Evolutionary conservation across 371 early-diverging fungal species (phyloP).

Genomic region (Mortierella sp.): DNA sequence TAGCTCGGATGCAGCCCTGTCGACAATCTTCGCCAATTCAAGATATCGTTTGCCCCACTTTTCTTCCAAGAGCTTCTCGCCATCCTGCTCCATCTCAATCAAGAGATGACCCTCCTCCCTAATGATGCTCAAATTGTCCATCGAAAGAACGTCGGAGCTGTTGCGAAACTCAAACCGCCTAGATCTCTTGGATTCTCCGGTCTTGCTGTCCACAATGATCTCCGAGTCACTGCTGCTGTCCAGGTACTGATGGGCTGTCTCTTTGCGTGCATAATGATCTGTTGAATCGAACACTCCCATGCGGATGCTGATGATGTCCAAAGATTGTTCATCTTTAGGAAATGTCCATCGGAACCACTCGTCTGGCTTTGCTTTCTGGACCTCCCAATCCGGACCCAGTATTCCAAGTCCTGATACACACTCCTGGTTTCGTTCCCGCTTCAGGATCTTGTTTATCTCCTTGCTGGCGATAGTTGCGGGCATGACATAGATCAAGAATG

Average conservation of each 20-base stretch:
- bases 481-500: slow-evolving; percentile 19
- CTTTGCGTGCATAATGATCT: slow-evolving; percentile 24
- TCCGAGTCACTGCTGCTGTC: not conserved
- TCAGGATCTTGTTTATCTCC: slow-evolving; percentile 33
- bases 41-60: slow-evolving; percentile 34
- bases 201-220: not conserved
- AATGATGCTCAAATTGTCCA: slow-evolving; percentile 17
- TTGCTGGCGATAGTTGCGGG: slow-evolving; percentile 16
- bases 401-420: slow-evolving; percentile 13
- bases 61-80: slow-evolving; percentile 30
- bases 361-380: slow-evolving; percentile 20
- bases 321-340: slow-evolving; percentile 5
- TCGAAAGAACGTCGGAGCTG: not conserved
- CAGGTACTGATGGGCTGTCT: slow-evolving; percentile 7
- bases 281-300: slow-evolving; percentile 40
- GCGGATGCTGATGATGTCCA: slow-evolving; percentile 33
- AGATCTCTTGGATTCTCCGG: not conserved
- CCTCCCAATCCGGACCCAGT: slow-evolving; percentile 38
- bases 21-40: slow-evolving; percentile 31
- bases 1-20: slow-evolving; percentile 34
- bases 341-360: slow-evolving; percentile 51
- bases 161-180: slow-evolving; percentile 12
- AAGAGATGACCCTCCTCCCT: slow-evolving; percentile 27
- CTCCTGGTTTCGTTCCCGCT: slow-evolving; percentile 13
- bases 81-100: slow-evolving; percentile 41